Evolutionary conservation across 495 filamentous ascomycete species (phyloP).

Genomic region (Penicillium antarcticum): DNA sequence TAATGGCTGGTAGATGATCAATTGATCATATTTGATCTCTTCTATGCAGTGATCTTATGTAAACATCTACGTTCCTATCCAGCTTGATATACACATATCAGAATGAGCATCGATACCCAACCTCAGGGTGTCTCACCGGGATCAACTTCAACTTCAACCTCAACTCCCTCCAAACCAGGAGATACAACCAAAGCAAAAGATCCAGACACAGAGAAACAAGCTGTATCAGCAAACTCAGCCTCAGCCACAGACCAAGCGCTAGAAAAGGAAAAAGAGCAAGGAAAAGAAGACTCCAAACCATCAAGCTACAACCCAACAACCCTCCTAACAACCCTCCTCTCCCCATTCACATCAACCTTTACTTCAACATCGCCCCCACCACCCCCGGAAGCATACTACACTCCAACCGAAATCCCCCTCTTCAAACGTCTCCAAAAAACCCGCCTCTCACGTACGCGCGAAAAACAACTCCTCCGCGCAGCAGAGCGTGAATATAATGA

Average conservation of each 20-base stretch:
- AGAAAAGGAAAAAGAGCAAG: background rate
- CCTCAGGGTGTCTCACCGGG: background rate
- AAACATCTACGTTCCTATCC: no score
- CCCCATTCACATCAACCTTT: slow-evolving; percentile 3
- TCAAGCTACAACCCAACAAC: background rate
- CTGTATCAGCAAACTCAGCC: background rate
- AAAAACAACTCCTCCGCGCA: slow-evolving; percentile 38
- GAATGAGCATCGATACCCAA: slow-evolving; percentile 3
- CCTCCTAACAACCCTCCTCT: slow-evolving; percentile 1
- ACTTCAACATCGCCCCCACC: background rate
- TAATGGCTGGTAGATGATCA: background rate
- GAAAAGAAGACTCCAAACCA: background rate
- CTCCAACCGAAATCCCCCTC: slow-evolving; percentile 20
- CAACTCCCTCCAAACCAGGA: background rate
- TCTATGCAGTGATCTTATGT: background rate
- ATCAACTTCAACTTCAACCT: background rate
- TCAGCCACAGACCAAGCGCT: background rate
- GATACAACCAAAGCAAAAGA: background rate
- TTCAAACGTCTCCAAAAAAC: slow-evolving; percentile 32
- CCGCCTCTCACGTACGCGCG: slow-evolving; percentile 31
- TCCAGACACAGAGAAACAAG: no score
- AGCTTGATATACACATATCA: background rate
- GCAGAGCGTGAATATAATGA: slow-evolving; percentile 31
- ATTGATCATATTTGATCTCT: background rate
- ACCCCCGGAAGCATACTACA: slow-evolving; percentile 23